Evolutionary conservation across 2,329 filamentous ascomycete genomes (phyloP).

Genomic region (Trichoderma polysporum): DNA sequence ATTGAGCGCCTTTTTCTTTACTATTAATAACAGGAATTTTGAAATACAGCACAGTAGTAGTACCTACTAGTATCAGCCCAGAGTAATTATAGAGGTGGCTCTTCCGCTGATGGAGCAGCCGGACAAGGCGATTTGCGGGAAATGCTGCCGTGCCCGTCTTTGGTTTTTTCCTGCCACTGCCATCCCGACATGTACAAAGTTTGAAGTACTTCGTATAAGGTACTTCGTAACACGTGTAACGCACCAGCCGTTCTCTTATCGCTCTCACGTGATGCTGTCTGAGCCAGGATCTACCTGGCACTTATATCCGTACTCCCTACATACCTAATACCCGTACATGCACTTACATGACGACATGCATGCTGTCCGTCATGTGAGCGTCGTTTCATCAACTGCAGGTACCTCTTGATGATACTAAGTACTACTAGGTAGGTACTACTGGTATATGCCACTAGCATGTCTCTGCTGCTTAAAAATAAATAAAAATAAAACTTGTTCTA

Average conservation of each 20-base stretch:
- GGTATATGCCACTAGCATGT: neutral
- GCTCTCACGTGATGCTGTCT: neutral
- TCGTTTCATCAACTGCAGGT: neutral
- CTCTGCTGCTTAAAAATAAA: neutral
- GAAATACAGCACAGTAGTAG: neutral
- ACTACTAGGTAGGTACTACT: too few species aligned
- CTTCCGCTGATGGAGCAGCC: neutral
- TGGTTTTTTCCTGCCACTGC: neutral
- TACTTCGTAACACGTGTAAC: neutral
- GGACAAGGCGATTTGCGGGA: neutral
- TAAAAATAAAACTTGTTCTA: neutral
- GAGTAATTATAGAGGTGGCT: too few species aligned
- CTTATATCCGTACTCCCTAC: too few species aligned
- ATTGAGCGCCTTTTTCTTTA: neutral
- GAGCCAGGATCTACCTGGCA: too few species aligned
- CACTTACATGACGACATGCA: neutral
- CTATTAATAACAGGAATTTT: neutral
- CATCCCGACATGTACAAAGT: neutral
- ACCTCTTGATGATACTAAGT: neutral
- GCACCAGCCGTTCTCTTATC: neutral
- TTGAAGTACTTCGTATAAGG: neutral
- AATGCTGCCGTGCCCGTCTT: neutral
- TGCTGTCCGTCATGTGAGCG: neutral
- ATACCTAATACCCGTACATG: too few species aligned
- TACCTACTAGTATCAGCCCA: too few species aligned